Percentiles rank a stretch among this genome's conserved stretches.
Evolutionary conservation across 129 eudicot species (phyloP).

Genomic region (Flaveria sonorensis): DNA sequence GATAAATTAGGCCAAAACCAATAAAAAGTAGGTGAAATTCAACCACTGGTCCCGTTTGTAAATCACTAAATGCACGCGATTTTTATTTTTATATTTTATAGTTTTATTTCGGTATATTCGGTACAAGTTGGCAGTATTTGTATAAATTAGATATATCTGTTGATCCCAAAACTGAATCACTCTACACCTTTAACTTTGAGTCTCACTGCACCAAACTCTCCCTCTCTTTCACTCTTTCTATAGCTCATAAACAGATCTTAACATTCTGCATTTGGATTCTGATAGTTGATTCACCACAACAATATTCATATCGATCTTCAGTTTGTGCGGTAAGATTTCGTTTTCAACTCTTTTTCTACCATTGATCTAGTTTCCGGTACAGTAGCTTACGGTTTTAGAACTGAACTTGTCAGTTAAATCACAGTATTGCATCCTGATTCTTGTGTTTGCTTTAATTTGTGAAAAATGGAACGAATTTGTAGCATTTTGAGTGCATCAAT

Average conservation of each 20-base stretch:
- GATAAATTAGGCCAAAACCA: no score
- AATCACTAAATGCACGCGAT: no score
- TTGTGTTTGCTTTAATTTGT: slow-evolving; percentile 21
- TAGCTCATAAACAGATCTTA: neutral
- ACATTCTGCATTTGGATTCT: slow-evolving; percentile 25
- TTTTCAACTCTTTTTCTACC: slow-evolving; percentile 2
- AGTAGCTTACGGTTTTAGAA: neutral
- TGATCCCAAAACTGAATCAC: slow-evolving; percentile 16
- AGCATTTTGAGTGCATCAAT: slow-evolving; percentile 22
- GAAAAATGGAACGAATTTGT: slow-evolving; percentile 16
- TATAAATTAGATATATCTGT: neutral
- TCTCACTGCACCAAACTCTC: slow-evolving; percentile 26
- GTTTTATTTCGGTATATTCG: neutral
- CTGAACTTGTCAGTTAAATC: neutral
- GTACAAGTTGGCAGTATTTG: neutral
- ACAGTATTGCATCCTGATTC: neutral
- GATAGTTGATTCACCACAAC: slow-evolving; percentile 10
- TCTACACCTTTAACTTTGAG: slow-evolving; percentile 40
- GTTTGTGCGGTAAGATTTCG: slow-evolving; percentile 21
- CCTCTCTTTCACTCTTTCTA: neutral
- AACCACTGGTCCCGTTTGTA: no score
- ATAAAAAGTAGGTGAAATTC: no score
- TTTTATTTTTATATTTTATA: no score
- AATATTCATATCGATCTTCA: slow-evolving; percentile 15
- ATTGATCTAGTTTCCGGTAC: slow-evolving; percentile 24